A percentile compares a stretch with the other conserved stretches of the same genome.
Evolutionary conservation across 371 early-diverging fungal species (phyloP).

Genomic region (Synchytrium microbalum): DNA sequence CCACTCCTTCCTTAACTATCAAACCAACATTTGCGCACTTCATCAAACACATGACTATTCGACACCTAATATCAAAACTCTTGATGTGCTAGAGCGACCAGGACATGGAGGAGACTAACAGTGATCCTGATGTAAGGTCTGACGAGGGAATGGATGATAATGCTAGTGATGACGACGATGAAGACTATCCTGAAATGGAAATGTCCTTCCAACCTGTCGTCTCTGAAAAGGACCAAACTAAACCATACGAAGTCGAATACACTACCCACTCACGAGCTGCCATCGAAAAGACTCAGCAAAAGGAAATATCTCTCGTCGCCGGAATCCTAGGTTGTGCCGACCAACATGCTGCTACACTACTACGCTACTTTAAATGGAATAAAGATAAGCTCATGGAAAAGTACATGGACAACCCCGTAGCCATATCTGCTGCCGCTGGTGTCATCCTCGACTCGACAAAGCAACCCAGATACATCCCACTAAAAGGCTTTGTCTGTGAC

Average conservation of each 20-base stretch:
- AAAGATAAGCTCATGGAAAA: constrained; percentile 83
- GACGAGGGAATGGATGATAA: neutral
- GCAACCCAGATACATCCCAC: constrained; percentile 20
- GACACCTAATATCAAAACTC: too few species aligned
- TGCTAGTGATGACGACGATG: neutral
- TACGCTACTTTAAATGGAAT: constrained; percentile 83
- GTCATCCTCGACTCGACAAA: constrained; percentile 45
- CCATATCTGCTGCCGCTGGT: constrained; percentile 61
- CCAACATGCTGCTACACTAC: constrained; percentile 55
- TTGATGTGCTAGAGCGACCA: too few species aligned
- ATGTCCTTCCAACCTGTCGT: constrained; percentile 14
- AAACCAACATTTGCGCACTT: too few species aligned
- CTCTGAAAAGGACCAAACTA: constrained; percentile 29
- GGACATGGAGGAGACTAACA: too few species aligned
- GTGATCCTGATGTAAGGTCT: too few species aligned
- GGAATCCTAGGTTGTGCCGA: constrained; percentile 54
- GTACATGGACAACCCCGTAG: constrained; percentile 72
- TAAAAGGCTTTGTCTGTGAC: constrained; percentile 64
- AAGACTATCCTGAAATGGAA: neutral
- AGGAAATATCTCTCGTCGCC: constrained; percentile 49
- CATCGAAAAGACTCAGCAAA: constrained; percentile 39
- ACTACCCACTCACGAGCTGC: constrained; percentile 43
- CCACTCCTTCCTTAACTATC: too few species aligned
- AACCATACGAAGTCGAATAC: constrained; percentile 66
- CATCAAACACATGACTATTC: too few species aligned